Evolutionary conservation across 768 basidiomycete genomes (phyloP).

Genomic region (Suillus sp.): DNA sequence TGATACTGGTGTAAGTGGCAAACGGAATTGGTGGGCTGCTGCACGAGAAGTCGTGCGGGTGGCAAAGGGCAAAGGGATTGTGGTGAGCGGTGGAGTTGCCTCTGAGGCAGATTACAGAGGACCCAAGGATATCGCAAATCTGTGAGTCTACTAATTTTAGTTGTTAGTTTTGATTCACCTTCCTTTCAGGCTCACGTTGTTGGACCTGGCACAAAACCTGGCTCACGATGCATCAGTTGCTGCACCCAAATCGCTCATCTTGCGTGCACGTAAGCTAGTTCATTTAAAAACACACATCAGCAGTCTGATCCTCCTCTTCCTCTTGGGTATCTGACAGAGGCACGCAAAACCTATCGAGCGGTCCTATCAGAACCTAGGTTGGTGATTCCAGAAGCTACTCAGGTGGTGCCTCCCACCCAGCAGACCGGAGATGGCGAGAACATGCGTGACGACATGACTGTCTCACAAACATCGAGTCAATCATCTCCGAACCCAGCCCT

Average conservation of each 20-base stretch:
- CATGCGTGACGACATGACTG: not conserved
- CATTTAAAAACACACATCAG: not conserved
- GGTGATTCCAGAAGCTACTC: constrained; percentile 47
- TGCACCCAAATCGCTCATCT: constrained; percentile 63
- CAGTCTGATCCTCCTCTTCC: not conserved
- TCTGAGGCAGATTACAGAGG: constrained; percentile 64
- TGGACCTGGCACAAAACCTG: constrained; percentile 68
- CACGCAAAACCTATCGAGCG: constrained; percentile 79
- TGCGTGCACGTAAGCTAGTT: constrained; percentile 69
- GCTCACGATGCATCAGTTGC: constrained; percentile 65
- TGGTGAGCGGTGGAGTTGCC: constrained; percentile 72
- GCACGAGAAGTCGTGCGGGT: constrained; percentile 77
- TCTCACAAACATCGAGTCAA: not conserved
- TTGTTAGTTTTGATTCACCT: not conserved
- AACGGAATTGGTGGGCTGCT: constrained; percentile 84
- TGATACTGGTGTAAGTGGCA: constrained; percentile 55
- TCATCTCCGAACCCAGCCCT: not conserved
- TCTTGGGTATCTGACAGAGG: constrained; percentile 49
- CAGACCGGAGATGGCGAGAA: not conserved
- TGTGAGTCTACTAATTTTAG: constrained; percentile 50
- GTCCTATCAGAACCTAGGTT: constrained; percentile 75
- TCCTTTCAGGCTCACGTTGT: constrained; percentile 56
- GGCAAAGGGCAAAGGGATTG: constrained; percentile 75
- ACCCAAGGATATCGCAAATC: constrained; percentile 72
- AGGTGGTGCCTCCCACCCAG: not conserved